phyloP scores from a whole-genome alignment of 805 yeast species.

The Metschnikowia cubensis region DNA sequence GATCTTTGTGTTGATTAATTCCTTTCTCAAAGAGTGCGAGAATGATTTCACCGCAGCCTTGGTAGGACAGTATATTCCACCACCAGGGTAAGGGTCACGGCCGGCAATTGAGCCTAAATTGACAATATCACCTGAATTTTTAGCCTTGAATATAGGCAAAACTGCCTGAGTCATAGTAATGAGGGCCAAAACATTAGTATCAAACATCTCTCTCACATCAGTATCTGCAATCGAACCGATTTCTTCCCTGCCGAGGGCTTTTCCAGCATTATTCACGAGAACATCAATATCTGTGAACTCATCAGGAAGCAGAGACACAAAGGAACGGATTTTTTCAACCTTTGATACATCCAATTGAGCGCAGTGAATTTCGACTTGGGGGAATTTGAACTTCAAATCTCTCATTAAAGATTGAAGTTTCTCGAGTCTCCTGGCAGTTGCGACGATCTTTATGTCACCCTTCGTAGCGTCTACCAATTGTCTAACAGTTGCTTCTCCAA shows the following conservation, averaged over 20 bases:
- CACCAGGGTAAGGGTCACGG: conserved; percentile 75
- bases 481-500: conserved; percentile 90
- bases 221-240: conserved; percentile 63
- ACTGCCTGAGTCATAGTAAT: conserved; percentile 80
- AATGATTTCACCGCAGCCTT: conserved; percentile 71
- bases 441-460: conserved; percentile 65
- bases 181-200: conserved; percentile 84
- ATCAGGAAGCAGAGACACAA: conserved; percentile 50
- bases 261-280: conserved; percentile 68
- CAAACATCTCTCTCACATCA: conserved; percentile 73
- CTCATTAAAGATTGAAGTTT: conserved; percentile 48
- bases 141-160: conserved; percentile 63
- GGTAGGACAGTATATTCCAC: conserved; percentile 73
- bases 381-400: conserved; percentile 45
- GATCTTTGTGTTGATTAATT: conserved; percentile 63
- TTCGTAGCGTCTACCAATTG: conserved; percentile 79
- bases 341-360: conserved; percentile 45
- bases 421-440: conserved; percentile 75
- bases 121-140: conserved; percentile 69
- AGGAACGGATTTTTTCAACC: conserved; percentile 42
- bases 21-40: conserved; percentile 69
- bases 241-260: conserved; percentile 72
- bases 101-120: conserved; percentile 79
- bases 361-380: conserved; percentile 55
- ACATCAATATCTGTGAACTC: conserved; percentile 64